These are phyloP conservation scores for Ganoderma resinaceum DNA, from an alignment of 1,284 basidiomycete species.

Conservation along the genomic window DNA sequence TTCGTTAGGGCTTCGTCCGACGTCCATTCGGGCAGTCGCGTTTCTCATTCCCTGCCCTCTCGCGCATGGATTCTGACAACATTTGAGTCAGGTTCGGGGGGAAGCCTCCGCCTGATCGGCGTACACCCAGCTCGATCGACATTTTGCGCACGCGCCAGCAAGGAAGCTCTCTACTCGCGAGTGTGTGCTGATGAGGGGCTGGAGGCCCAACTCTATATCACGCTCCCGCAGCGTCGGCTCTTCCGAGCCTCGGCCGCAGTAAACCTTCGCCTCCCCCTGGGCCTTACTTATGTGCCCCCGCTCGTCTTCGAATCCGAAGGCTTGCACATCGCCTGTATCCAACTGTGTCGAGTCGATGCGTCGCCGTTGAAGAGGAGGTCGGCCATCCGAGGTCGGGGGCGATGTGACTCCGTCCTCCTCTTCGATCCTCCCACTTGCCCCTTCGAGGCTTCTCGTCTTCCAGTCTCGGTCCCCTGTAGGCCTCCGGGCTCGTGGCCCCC, in stretches of 20 bases:
- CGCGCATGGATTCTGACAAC: neutral
- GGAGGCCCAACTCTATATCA: neutral
- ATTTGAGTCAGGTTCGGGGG: neutral
- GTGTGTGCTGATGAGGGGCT: neutral
- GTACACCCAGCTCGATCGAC: neutral
- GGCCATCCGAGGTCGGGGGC: neutral
- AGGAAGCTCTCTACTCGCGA: neutral
- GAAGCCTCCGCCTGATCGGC: neutral
- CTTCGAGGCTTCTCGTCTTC: constrained; percentile 7
- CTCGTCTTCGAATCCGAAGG: neutral
- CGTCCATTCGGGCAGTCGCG: neutral
- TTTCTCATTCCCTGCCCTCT: neutral
- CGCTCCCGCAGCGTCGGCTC: neutral
- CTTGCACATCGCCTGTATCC: neutral
- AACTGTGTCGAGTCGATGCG: neutral
- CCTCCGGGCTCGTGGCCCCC: constrained; percentile 5
- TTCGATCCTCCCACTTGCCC: constrained; percentile 7
- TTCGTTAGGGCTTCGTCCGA: neutral
- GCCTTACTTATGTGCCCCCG: neutral
- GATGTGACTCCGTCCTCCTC: neutral
- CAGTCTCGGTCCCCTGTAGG: constrained; percentile 10
- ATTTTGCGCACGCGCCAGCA: neutral
- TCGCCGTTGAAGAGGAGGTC: neutral
- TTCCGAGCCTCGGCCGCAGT: constrained; percentile 1
- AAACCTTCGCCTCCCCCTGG: neutral